Evolutionary conservation across 495 filamentous ascomycete genomes (phyloP).

Genomic region (Aspergillus baeticus): DNA sequence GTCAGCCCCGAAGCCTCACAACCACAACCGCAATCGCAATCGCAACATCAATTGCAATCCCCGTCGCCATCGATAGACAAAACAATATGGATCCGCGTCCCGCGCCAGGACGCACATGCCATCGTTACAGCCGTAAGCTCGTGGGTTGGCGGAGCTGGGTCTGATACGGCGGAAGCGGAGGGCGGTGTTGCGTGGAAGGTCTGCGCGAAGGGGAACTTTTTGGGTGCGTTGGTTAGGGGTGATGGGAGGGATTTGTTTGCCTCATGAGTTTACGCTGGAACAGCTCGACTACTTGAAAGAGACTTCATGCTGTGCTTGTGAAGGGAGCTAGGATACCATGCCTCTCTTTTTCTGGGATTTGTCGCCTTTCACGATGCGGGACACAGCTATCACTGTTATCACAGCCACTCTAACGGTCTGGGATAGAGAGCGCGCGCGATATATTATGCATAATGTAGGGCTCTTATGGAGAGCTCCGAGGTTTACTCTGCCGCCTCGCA

Average conservation of each 20-base stretch:
- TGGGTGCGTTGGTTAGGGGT: conserved; percentile 45
- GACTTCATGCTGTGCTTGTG: no score
- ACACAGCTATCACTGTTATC: no score
- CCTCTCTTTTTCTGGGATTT: no score
- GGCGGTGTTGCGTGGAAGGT: conserved; percentile 58
- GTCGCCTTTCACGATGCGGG: no score
- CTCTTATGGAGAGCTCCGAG: no score
- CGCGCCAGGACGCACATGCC: conserved; percentile 61
- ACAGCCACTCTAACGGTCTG: no score
- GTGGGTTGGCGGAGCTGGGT: conserved; percentile 48
- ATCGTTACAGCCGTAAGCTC: conserved; percentile 69
- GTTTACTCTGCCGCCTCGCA: no score
- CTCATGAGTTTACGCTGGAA: conserved; percentile 21
- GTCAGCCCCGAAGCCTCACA: conserved; percentile 24
- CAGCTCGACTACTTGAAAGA: no score
- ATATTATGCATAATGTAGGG: no score
- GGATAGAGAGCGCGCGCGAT: no score
- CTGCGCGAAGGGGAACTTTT: conserved; percentile 52
- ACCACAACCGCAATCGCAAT: neutral
- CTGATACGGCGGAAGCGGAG: conserved; percentile 33
- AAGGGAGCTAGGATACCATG: no score
- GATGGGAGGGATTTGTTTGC: conserved; percentile 46
- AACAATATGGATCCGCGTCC: conserved; percentile 73
- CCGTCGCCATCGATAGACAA: conserved; percentile 11
- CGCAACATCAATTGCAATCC: neutral